phyloP scores from a whole-genome alignment of 2,329 filamentous ascomycete genomes.

The Stromatinia cepivora region DNA sequence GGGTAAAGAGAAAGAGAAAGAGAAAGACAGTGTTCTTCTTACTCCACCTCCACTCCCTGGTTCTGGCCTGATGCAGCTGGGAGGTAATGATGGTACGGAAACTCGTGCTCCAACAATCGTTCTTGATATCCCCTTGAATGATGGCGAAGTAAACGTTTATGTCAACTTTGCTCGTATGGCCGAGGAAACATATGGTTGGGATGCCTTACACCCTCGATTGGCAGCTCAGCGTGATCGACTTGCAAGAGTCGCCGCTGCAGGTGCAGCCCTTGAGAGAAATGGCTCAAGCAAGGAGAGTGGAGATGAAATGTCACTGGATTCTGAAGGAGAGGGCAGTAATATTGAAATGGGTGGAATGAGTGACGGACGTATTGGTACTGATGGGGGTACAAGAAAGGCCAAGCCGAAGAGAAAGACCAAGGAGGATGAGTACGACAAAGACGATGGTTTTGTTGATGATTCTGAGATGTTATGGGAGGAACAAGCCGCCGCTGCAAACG shows the following conservation, averaged over 20 bases:
- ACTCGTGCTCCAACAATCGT: slow-evolving; percentile 72
- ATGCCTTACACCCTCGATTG: slow-evolving; percentile 85
- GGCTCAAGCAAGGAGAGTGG: slow-evolving; percentile 67
- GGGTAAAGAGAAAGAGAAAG: slow-evolving; percentile 40
- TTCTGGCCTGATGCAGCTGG: slow-evolving; percentile 60
- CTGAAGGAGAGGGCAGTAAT: slow-evolving; percentile 73
- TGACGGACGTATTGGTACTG: slow-evolving; percentile 58
- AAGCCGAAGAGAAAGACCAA: slow-evolving; percentile 73
- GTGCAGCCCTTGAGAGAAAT: slow-evolving; percentile 78
- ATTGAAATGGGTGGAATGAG: slow-evolving; percentile 79
- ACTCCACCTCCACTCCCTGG: slow-evolving; percentile 59
- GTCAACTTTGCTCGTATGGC: slow-evolving; percentile 95
- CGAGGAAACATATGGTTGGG: slow-evolving; percentile 91
- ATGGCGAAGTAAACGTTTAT: slow-evolving; percentile 82
- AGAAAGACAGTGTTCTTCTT: slow-evolving; percentile 29
- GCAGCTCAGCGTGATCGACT: slow-evolving; percentile 87
- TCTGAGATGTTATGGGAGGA: slow-evolving; percentile 95
- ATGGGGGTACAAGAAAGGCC: slow-evolving; percentile 59
- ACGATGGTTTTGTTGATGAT: slow-evolving; percentile 86
- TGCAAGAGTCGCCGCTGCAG: slow-evolving; percentile 82
- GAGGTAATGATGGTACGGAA: slow-evolving; percentile 58
- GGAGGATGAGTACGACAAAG: slow-evolving; percentile 80
- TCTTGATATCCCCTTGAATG: slow-evolving; percentile 71
- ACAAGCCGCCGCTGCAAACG: slow-evolving; percentile 87
- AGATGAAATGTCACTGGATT: slow-evolving; percentile 83